A percentile compares a stretch with the other conserved stretches of the same genome.
phyloP scores from a whole-genome alignment of 345 rosid genomes.

The Draba incana region DNA sequence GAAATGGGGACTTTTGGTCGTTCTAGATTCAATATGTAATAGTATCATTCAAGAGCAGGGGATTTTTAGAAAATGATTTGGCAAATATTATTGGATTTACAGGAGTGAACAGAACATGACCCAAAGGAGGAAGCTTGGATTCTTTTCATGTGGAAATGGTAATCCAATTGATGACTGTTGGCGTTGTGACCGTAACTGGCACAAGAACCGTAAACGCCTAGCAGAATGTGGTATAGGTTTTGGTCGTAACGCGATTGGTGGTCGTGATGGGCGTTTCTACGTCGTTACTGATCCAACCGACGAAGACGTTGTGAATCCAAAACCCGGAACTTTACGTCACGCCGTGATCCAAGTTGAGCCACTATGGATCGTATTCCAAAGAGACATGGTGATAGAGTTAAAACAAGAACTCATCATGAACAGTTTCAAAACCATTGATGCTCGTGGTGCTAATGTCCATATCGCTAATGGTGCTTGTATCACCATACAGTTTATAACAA shows the following conservation, averaged over 20 bases:
- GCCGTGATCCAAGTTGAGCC: conserved; percentile 51
- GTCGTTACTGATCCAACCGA: conserved; percentile 49
- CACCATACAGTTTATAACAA: conserved; percentile 60
- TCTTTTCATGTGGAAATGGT: conserved; percentile 35
- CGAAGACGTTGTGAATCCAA: conserved; percentile 47
- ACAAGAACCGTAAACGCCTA: conserved; percentile 52
- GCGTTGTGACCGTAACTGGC: conserved; percentile 52
- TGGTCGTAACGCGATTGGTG: conserved; percentile 50
- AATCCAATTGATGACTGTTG: conserved; percentile 53
- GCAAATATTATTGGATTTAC: neutral
- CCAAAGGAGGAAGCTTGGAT: conserved; percentile 28
- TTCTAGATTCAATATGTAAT: neutral
- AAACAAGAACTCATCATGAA: conserved; percentile 58
- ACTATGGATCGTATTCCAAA: conserved; percentile 44
- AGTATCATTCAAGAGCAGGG: neutral
- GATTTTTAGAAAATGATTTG: neutral
- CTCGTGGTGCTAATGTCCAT: conserved; percentile 52
- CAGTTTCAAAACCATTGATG: conserved; percentile 59
- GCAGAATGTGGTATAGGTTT: conserved; percentile 49
- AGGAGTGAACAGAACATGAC: conserved; percentile 33
- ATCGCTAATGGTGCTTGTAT: conserved; percentile 56
- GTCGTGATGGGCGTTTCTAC: conserved; percentile 49
- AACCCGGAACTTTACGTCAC: conserved; percentile 49
- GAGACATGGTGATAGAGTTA: conserved; percentile 49
- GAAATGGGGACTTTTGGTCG: no score